Evolutionary conservation across 1,139 yeast genomes (phyloP), one percentile per base, ranked within the genome.

Genomic region (Zygotorulaspora mrakii): DNA sequence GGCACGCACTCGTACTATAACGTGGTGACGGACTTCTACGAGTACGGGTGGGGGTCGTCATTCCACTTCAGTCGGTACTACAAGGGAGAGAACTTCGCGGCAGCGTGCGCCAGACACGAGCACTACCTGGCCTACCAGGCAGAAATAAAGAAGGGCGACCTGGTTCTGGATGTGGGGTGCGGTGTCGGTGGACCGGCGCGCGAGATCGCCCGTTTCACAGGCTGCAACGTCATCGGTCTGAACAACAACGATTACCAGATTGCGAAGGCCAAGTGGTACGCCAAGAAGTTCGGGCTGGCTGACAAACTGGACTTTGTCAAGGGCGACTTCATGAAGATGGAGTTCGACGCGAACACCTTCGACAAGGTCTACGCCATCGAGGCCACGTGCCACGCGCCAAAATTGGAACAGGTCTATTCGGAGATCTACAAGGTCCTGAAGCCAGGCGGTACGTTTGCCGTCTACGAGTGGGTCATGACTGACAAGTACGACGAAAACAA

Each of bases 141-240:
- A 78, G 83, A 82, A 48, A 70, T 91, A 57, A 65, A 73, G 57
- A 85, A 81, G 57, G 76, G 77, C 55, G 85, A 84, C 88, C 79
- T 79, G 60, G 98, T 94, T 18, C 76, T 91, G 58, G 98, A 94
- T 65, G 98, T 91, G 45, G 98, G 98, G 37, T 94, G 98, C 71
- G 98, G 98, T 74, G 96, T 91, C 56, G 98, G 98, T 62, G 98
- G 98, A 30, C 98, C 98, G 57, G 97, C 96, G 25, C 82, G 96
- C 67, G 96, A 91, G 70, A 91, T 91, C 61, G 75, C 83, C 49
- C 77, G 96, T 64, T 91, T 91, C 70, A 82, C 97, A 42, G 89
- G 83, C 56, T 84, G 91, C 68, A 70, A 77, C 55, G 74, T 91
- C 64, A 85, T 84, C 52, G 98, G 98, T 36, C 76, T 91, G 59